These are phyloP conservation scores for Anthracocystis walkeri DNA, from an alignment of 1,284 basidiomycete species.

Conservation along the genomic window DNA sequence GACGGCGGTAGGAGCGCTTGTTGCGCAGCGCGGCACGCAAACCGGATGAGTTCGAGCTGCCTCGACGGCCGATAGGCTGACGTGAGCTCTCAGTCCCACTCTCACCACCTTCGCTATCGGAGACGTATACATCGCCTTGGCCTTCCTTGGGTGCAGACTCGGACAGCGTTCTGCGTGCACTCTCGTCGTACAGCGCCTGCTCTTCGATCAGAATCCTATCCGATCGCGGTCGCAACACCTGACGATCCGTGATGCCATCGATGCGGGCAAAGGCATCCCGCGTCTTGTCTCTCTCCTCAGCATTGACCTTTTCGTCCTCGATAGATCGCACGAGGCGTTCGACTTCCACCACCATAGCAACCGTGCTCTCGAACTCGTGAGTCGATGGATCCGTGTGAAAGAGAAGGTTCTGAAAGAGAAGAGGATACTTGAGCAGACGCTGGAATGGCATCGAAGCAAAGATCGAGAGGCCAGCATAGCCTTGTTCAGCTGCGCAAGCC, in stretches of 20 bases:
- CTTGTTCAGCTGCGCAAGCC: slow-evolving; percentile 81
- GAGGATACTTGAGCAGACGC: slow-evolving; percentile 92
- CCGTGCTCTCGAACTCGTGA: slow-evolving; percentile 93
- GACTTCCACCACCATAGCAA: slow-evolving; percentile 96
- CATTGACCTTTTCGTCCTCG: slow-evolving; percentile 95
- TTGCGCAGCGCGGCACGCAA: slow-evolving; percentile 54
- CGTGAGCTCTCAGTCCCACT: slow-evolving; percentile 28
- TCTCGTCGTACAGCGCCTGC: slow-evolving; percentile 72
- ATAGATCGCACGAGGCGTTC: slow-evolving; percentile 94
- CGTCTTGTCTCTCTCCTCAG: slow-evolving; percentile 93
- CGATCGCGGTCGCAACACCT: slow-evolving; percentile 85
- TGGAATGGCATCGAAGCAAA: slow-evolving; percentile 97
- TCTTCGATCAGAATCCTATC: slow-evolving; percentile 89
- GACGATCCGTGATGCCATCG: slow-evolving; percentile 77
- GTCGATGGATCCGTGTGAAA: slow-evolving; percentile 90
- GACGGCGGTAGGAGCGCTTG: slow-evolving; percentile 61
- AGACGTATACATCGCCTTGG: slow-evolving; percentile 8
- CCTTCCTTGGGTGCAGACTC: slow-evolving; percentile 54
- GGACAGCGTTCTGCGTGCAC: slow-evolving; percentile 60
- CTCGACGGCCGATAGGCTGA: slow-evolving; percentile 13
- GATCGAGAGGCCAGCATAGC: slow-evolving; percentile 92
- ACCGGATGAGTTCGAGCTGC: slow-evolving; percentile 27
- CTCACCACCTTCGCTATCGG: slow-evolving; percentile 41
- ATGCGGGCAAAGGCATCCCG: slow-evolving; percentile 94
- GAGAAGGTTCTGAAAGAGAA: slow-evolving; percentile 91